A percentile compares a stretch with the other conserved stretches of the same genome.
Evolutionary conservation across 352 stramenopile genomes (phyloP).

Genomic region (Peronospora belbahrii): DNA sequence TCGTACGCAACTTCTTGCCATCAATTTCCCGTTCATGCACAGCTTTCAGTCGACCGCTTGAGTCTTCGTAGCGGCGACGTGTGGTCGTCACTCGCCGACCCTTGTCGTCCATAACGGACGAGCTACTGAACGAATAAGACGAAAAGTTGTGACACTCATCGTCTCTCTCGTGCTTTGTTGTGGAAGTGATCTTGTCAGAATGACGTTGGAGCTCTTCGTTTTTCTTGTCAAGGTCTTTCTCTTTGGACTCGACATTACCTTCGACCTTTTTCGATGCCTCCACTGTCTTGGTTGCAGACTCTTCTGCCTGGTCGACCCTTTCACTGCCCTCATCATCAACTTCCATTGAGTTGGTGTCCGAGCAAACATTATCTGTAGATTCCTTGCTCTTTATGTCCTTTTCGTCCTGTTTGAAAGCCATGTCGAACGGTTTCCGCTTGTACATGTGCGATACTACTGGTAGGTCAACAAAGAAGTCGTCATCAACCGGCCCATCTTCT

Average conservation of each 20-base stretch:
- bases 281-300: not conserved
- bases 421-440: not conserved
- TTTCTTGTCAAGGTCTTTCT: not conserved
- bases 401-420: not conserved
- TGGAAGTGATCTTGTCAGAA: not conserved
- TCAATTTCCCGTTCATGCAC: constrained; percentile 25
- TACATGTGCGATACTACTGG: not conserved
- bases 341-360: constrained; percentile 3
- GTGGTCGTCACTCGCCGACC: constrained; percentile 26
- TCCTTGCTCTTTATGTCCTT: not conserved
- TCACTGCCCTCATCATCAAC: constrained; percentile 6
- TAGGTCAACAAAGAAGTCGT: constrained; percentile 13
- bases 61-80: constrained; percentile 31
- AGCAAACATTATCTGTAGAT: not conserved
- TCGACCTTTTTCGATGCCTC: not conserved
- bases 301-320: not conserved
- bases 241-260: not conserved
- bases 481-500: not conserved
- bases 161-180: not conserved
- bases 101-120: constrained; percentile 28
- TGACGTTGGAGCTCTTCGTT: not conserved
- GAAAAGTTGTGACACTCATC: constrained; percentile 12
- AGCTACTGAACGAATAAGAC: constrained; percentile 40
- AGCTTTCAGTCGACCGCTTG: constrained; percentile 34
- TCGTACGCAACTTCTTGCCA: constrained; percentile 30